Conservation (phyloP, 305 asterid genomes). For the Solanum chacoense region DNA sequence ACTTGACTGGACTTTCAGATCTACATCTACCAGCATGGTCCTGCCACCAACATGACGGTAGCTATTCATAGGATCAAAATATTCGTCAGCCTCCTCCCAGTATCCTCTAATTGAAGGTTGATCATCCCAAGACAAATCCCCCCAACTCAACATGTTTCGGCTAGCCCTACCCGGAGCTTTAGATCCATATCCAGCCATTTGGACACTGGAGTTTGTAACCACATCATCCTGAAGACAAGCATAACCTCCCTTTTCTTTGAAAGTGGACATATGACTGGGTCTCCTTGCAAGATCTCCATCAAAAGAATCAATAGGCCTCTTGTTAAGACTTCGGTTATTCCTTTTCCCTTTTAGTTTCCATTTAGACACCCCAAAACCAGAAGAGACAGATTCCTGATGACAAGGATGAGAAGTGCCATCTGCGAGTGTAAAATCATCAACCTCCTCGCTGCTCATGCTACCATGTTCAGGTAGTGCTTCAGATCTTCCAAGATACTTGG, state of each 20-base stretch:
- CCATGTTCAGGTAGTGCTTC: conserved; percentile 50
- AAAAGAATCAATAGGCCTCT: conserved; percentile 36
- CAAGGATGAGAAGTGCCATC: conserved; percentile 42
- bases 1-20: conserved; percentile 67
- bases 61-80: conserved; percentile 28
- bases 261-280: conserved; percentile 23
- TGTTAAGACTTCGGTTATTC: conserved; percentile 50
- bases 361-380: conserved; percentile 45
- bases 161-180: conserved; percentile 25
- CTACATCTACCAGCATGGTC: conserved; percentile 59
- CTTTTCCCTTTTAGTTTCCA: conserved; percentile 82
- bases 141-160: conserved; percentile 22
- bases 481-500: conserved; percentile 65
- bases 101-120: conserved; percentile 33
- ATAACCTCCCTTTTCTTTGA: conserved; percentile 25
- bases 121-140: conserved; percentile 36
- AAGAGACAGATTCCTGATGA: conserved; percentile 24
- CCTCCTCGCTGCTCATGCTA: conserved; percentile 72
- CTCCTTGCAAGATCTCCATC: conserved; percentile 37
- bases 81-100: conserved; percentile 52
- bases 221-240: conserved; percentile 23
- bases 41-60: conserved; percentile 36
- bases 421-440: conserved; percentile 42
- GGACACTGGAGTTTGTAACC: conserved; percentile 15
- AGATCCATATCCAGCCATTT: conserved; percentile 32